Percentiles rank a stretch among this genome's conserved stretches.
These are phyloP conservation scores for Aspergillus flavus DNA, from an alignment of 2,329 filamentous ascomycete genomes.

Conservation along the genomic window DNA sequence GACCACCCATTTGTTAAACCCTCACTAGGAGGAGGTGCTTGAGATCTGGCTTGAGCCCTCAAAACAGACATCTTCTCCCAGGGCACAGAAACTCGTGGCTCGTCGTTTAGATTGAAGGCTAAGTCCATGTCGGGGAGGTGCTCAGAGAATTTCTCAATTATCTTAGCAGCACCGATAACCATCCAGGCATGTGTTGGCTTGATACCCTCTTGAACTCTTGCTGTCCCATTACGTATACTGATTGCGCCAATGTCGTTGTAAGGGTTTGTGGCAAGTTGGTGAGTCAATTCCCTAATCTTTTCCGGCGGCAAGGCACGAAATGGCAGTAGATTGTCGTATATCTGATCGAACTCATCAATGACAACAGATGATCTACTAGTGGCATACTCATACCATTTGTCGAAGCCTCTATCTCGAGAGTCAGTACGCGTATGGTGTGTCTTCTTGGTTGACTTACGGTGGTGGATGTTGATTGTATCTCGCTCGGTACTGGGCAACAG, in stretches of 20 bases:
- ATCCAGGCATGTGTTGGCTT: constrained; percentile 61
- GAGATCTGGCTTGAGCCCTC: constrained; percentile 30
- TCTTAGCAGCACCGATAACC: constrained; percentile 55
- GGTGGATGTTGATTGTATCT: constrained; percentile 60
- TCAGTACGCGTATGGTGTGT: constrained; percentile 10
- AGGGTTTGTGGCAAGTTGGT: constrained; percentile 55
- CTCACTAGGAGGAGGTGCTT: constrained; percentile 21
- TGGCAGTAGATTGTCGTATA: constrained; percentile 58
- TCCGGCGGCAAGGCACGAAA: constrained; percentile 57
- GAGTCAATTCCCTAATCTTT: constrained; percentile 56
- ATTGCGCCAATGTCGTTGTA: constrained; percentile 61
- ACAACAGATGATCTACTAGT: constrained; percentile 53
- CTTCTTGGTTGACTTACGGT: constrained; percentile 41
- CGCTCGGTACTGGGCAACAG: constrained; percentile 54
- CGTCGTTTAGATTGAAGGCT: constrained; percentile 65
- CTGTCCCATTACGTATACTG: constrained; percentile 57
- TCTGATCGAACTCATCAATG: constrained; percentile 64
- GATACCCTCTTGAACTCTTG: constrained; percentile 53
- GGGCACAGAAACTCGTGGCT: constrained; percentile 59
- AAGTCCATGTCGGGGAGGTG: constrained; percentile 66
- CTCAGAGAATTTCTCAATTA: constrained; percentile 58
- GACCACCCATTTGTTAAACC: constrained; percentile 39
- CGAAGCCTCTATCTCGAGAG: constrained; percentile 49
- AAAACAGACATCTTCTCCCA: constrained; percentile 46
- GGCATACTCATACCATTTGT: constrained; percentile 62